Conservation (phyloP, 495 filamentous ascomycete species). For the Chlorociboria aeruginascens region DNA sequence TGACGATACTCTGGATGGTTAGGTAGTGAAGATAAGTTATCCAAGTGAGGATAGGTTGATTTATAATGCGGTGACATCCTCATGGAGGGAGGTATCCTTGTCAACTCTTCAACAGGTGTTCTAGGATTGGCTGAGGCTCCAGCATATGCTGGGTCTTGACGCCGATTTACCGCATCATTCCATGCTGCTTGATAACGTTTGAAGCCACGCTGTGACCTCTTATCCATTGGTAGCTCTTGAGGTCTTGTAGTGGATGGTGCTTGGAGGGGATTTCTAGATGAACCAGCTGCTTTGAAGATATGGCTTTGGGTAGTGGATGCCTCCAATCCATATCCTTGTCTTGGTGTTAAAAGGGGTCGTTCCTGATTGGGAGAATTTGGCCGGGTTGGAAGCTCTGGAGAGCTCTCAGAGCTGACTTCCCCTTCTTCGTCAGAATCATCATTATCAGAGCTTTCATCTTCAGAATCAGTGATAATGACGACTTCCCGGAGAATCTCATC, state of each 20-base stretch:
- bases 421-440: constrained; percentile 17
- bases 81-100: neutral
- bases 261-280: neutral
- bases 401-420: constrained; percentile 16
- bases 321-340: neutral
- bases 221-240: constrained; percentile 3
- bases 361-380: constrained; percentile 9
- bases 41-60: too few relatives aligned
- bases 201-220: constrained; percentile 25
- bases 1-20: too few relatives aligned
- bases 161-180: constrained; percentile 24
- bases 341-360: neutral
- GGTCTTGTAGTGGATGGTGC: constrained; percentile 8
- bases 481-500: constrained; percentile 75
- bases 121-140: neutral
- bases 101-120: neutral
- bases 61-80: neutral
- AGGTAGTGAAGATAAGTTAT: too few relatives aligned
- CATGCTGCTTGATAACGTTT: constrained; percentile 29
- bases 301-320: neutral
- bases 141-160: neutral
- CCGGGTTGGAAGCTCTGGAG: constrained; percentile 5
- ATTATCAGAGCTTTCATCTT: constrained; percentile 31
- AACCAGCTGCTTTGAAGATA: neutral
- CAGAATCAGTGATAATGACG: constrained; percentile 72